Conservation (phyloP, 1,139 yeast species). For the Yamadazyma siamensis region DNA sequence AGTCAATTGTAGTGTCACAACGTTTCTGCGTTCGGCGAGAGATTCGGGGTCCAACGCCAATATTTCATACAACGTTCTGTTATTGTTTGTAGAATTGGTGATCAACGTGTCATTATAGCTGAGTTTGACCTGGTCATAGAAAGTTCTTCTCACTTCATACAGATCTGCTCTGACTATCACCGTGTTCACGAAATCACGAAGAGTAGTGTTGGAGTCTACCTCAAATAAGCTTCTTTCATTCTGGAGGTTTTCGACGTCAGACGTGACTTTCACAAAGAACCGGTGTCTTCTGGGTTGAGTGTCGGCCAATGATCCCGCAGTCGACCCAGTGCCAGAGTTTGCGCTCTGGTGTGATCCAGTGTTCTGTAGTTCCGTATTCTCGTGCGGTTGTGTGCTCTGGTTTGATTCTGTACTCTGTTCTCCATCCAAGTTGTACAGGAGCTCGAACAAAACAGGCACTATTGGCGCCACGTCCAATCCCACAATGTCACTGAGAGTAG, state of each 20-base stretch:
- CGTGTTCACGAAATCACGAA: constrained; percentile 20
- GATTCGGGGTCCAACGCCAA: constrained; percentile 13
- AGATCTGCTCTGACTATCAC: constrained; percentile 23
- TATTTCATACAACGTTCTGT: constrained; percentile 12
- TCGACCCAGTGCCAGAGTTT: too few species aligned
- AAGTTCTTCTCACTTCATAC: constrained; percentile 25
- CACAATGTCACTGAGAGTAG: constrained; percentile 17
- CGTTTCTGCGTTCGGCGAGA: constrained; percentile 13
- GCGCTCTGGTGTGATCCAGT: too few species aligned
- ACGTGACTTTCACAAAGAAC: constrained; percentile 14
- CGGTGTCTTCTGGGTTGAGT: constrained; percentile 2
- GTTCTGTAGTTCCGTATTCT: too few species aligned
- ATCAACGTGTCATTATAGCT: constrained; percentile 12
- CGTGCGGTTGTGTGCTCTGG: too few species aligned
- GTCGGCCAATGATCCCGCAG: constrained; percentile 1
- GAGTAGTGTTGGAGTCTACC: constrained; percentile 18
- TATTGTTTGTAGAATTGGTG: constrained; percentile 11
- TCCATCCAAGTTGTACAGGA: constrained; percentile 9
- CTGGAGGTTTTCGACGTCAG: constrained; percentile 18
- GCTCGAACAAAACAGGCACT: constrained; percentile 16
- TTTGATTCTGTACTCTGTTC: background rate
- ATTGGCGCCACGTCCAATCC: constrained; percentile 30
- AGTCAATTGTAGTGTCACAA: constrained; percentile 11
- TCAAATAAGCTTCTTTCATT: constrained; percentile 24
- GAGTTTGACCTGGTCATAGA: constrained; percentile 25